Evolutionary conservation across 2,329 filamentous ascomycete species (phyloP), one percentile per base, ranked within the genome.

Genomic region (Alternaria burnsii): DNA sequence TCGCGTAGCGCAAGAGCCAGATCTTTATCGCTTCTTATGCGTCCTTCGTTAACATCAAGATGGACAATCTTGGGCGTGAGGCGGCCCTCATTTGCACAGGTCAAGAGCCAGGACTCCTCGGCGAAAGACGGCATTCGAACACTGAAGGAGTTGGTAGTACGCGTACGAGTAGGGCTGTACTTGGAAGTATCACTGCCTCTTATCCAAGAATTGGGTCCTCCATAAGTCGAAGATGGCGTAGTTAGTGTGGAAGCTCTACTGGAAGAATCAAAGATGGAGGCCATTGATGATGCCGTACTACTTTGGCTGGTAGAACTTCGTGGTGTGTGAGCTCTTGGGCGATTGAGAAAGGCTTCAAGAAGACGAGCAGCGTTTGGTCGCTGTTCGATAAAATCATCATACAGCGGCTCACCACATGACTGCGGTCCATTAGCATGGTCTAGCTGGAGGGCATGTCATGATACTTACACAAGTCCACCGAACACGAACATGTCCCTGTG

Each of bases 321-420:
- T 5, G 73, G 68, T 14, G 72, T 65, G 30, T 74, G 72, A 7
- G 69, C 60, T 12, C 68, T 63, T 3, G 75, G 75, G 3, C 75
- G 65, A 55, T 80, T 80, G 16, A 81, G 73, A 43, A 73, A 77
- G 2, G 72, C 71, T 70, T 79, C 78, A 0, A 81, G 66, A n/a
- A 76, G 71, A 11, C 75, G 69, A 10, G 78, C 78, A 43, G 78
- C 79, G 18, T 79, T 79, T 5, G 71, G 68, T 28, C 76, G 70
- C 16, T 65, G 60, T 63, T 81, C 79, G 46, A 76, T 65, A 50
- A 77, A 80, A 63, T 81, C 79, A 51, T 81, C 79, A 55, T 79
- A 76, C 7, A 80, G 65, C 2, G 63, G 42, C 24, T 74, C 68
- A 20, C 76, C 76, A 48, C 76, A 79, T 18, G 69, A 66, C 74